Evolutionary conservation across 306 rosid genomes (phyloP), one percentile per base, ranked within the genome.

Genomic region (Glycine soja): DNA sequence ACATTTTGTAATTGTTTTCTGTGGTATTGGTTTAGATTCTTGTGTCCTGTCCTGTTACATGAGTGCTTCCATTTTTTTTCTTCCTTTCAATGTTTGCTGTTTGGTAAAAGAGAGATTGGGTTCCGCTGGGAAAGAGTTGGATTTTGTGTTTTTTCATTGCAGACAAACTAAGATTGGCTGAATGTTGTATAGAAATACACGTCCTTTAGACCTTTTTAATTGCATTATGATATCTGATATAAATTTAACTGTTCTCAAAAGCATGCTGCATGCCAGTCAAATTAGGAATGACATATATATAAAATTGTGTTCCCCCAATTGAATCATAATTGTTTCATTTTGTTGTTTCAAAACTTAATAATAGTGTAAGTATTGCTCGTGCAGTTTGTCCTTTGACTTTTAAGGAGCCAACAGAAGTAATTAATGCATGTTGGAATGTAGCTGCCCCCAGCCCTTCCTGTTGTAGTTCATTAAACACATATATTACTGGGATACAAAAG

Each of bases 401-500:
- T 76, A 89, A 84, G 89, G 90, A 90, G 86, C 98, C 99, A 57
- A 72, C 85, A 0, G 97, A 89, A 89, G 96, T 95, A 73, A 90
- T 93, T 70, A 76, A 81, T 86, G 92, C 86, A 54, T 95, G 99
- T 83, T 90, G 74, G 71, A 92, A 95, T 78, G 90, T 85, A 64
- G 98, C 96, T 81, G 97, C 98, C 34, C 97, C 96, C 7, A 93
- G 89, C 86, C 96, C 97, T 86, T 88, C 97, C 47, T 95, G 99
- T 84, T 95, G 99, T 80, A 88, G 94, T 87, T 93, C 99, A 36
- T 89, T 95, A 74, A 92, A 90, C 80, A 63, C 91, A 12, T 95
- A 93, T 71, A 90, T 95, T 82, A 90, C 92, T 0, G 92, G 93
- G 82, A 81, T 93, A 85, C 98, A 95, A 84, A 90, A 88, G 85